Base-by-base conservation (phyloP, 352 stramenopile genomes). In the Phytophthora syringae region DNA sequence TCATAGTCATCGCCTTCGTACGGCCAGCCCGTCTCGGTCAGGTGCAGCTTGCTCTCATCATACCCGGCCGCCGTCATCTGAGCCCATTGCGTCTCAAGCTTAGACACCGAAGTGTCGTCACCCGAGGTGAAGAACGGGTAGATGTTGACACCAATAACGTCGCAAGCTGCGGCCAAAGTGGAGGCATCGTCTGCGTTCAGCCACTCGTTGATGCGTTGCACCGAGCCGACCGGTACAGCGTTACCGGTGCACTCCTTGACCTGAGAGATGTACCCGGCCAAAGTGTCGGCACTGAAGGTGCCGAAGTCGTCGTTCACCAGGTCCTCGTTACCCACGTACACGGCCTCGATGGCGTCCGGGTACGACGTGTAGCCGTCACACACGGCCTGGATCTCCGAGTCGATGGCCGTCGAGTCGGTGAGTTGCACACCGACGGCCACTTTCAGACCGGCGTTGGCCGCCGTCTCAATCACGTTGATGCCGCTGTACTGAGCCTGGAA, bases 261-360 rank as follows among this genome's bases (percentile, higher is more conserved):
- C 42, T 82, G 67, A 9, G 73, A 25, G 48, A 92, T 88, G 72
- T 86, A 84, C 3, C 55, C 64, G 12, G 77, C 28, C 11, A 92
- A 72, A 58, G 78, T 34, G 13, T 63, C 60, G 50, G 72, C 77
- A 22, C 66, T 73, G 28, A 53, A 71, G 2, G 62, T 72, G 20
- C 80, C 82, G 39, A 80, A 87, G 56, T 51, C 68, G 27, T 72
- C 64, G 67, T 88, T 88, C 42, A 67, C 52, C 16, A 94, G 70
- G 76, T 88, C 74, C 55, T 94, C 86, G 74, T 92, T 94, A 39
- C 86, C 86, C 22, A 89, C 82, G 64, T 79, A 92, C 44, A 94
- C 75, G 7, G 69, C 71, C 21, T 88, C 61, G n/a, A 94, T 67
- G 0, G 49, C 60, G 15, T 53, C 34, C 0, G 80, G 68, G 57